These are phyloP conservation scores for Carex kokanica DNA, from an alignment of 176 grass and related monocot genomes.

Conservation along the genomic window DNA sequence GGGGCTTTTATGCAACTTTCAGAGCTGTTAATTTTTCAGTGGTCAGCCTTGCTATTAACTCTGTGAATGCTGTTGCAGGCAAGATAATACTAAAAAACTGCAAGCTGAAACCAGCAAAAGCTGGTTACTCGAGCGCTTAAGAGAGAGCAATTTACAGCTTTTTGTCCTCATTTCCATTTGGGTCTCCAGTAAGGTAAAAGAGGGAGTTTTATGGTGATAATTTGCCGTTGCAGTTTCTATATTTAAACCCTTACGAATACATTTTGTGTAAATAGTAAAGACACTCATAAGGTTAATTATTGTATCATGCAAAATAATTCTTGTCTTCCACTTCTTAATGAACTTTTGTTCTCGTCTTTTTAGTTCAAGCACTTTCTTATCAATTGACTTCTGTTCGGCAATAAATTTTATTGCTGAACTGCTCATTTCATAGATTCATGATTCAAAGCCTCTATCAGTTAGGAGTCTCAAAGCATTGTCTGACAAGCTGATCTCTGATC, in stretches of 20 bases:
- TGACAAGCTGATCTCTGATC: constrained; percentile 59
- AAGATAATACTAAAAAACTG: background rate
- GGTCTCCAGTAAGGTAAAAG: constrained; percentile 77
- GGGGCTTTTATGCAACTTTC: background rate
- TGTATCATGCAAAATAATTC: background rate
- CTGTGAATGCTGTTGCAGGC: background rate
- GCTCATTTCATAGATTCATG: constrained; percentile 49
- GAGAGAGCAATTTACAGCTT: constrained; percentile 86
- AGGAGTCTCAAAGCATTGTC: constrained; percentile 77
- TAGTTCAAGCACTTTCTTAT: background rate
- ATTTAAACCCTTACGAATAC: background rate
- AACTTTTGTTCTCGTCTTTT: background rate
- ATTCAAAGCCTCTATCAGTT: constrained; percentile 48
- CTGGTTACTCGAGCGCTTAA: constrained; percentile 68
- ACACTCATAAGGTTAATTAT: background rate
- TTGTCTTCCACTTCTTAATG: background rate
- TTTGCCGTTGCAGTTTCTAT: background rate
- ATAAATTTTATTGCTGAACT: background rate
- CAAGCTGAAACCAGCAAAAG: constrained; percentile 9
- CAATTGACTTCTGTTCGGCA: background rate
- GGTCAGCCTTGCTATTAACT: background rate
- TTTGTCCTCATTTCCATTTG: constrained; percentile 69
- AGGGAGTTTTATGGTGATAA: background rate
- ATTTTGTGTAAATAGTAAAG: background rate
- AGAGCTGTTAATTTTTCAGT: background rate